phyloP scores from a whole-genome alignment of 2,329 filamentous ascomycete genomes.

The Cephalotrichum gorgonifer region DNA sequence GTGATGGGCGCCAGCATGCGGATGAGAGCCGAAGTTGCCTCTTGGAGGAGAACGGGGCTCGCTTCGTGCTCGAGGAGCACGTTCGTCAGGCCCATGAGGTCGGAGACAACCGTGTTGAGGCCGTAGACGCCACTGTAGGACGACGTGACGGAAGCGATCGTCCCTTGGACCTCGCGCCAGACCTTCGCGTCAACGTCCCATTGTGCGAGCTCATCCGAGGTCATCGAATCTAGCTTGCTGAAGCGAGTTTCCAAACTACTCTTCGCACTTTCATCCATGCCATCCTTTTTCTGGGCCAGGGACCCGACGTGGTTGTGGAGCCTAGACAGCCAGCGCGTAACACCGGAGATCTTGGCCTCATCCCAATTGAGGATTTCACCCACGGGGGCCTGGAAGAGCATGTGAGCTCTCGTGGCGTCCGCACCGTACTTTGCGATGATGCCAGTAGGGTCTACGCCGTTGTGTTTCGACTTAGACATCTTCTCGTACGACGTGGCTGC shows the following conservation, averaged over 20 bases:
- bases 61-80: constrained; percentile 37
- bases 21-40: constrained; percentile 46
- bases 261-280: constrained; percentile 9
- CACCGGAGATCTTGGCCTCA: constrained; percentile 67
- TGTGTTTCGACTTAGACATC: constrained; percentile 93
- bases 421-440: constrained; percentile 69
- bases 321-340: constrained; percentile 69
- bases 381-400: constrained; percentile 81
- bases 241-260: constrained; percentile 21
- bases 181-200: constrained; percentile 40
- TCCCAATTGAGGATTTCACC: constrained; percentile 83
- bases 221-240: constrained; percentile 18
- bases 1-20: constrained; percentile 70
- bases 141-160: constrained; percentile 55
- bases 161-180: constrained; percentile 57
- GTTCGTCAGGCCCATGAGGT: constrained; percentile 76
- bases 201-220: constrained; percentile 19
- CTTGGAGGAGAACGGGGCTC: constrained; percentile 31
- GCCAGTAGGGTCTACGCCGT: constrained; percentile 71
- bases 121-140: constrained; percentile 64
- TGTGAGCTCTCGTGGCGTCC: constrained; percentile 75
- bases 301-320: constrained; percentile 46
- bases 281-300: constrained; percentile 16
- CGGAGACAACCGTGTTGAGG: constrained; percentile 74
- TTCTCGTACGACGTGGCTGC: constrained; percentile 69